Percentiles rank a stretch among this genome's conserved stretches.
Evolutionary conservation across 192 early-diverging fungal genomes (phyloP).

Genomic region (Piromyces sp.): DNA sequence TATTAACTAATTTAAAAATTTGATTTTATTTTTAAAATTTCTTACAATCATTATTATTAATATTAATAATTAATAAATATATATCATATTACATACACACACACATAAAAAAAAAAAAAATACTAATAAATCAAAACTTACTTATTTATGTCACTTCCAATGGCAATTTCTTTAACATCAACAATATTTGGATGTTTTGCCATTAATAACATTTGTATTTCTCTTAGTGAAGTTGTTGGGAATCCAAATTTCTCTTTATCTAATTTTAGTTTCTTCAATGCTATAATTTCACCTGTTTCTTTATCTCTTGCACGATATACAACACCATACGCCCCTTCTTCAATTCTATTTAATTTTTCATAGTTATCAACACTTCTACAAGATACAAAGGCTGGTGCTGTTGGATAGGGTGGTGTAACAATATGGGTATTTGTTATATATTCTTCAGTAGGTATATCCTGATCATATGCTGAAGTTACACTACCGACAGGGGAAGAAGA

Average conservation of each 20-base stretch:
- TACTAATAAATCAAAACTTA: slow-evolving; percentile 15
- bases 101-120: not conserved
- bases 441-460: not conserved
- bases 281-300: slow-evolving; percentile 58
- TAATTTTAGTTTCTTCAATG: slow-evolving; percentile 58
- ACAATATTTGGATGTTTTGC: slow-evolving; percentile 74
- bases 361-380: slow-evolving; percentile 70
- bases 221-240: slow-evolving; percentile 58
- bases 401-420: not conserved
- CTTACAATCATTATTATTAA: too few species aligned
- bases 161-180: slow-evolving; percentile 59
- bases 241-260: slow-evolving; percentile 58
- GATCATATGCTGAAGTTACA: not conserved
- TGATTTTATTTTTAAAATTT: too few species aligned
- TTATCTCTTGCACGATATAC: slow-evolving; percentile 81
- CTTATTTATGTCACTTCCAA: slow-evolving; percentile 41
- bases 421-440: not conserved
- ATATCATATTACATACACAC: too few species aligned
- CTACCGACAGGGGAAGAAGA: not conserved
- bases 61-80: too few species aligned
- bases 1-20: too few species aligned
- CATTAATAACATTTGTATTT: slow-evolving; percentile 52
- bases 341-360: slow-evolving; percentile 88
- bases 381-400: not conserved
- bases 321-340: slow-evolving; percentile 90